phyloP scores from a whole-genome alignment of 2,329 filamentous ascomycete genomes.

The Pseudocercospora vitis region DNA sequence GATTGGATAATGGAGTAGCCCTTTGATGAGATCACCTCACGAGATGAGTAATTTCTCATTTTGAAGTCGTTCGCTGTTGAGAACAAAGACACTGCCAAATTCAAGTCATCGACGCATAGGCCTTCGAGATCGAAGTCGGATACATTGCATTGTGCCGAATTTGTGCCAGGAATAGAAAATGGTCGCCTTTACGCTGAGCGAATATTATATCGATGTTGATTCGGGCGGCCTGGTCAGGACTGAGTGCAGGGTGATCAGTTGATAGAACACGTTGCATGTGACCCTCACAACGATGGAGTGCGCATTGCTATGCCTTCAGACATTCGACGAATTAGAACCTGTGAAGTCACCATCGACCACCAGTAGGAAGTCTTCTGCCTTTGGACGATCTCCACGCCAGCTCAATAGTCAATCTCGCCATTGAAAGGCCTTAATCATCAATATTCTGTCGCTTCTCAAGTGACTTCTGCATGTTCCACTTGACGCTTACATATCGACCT shows the following conservation, averaged over 20 bases:
- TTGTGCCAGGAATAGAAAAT: neutral
- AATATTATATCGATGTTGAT: no score
- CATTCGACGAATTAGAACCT: no score
- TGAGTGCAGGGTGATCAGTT: no score
- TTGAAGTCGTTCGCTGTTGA: neutral
- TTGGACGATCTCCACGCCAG: no score
- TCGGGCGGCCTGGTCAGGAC: no score
- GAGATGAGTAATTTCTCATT: neutral
- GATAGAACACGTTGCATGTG: no score
- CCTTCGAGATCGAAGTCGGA: neutral
- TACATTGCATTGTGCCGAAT: neutral
- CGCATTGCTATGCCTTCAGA: no score
- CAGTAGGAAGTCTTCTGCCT: no score
- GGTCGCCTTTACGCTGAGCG: no score
- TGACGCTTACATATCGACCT: constrained; percentile 40
- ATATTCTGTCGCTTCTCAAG: constrained; percentile 39
- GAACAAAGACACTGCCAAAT: neutral
- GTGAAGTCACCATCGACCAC: no score
- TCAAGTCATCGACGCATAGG: neutral
- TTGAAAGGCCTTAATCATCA: constrained; percentile 39
- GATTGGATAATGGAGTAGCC: neutral
- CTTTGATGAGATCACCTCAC: neutral
- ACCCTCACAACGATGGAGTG: no score
- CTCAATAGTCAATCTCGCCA: constrained; percentile 32
- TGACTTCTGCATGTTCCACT: constrained; percentile 44